Evolutionary conservation across 2,329 filamentous ascomycete species (phyloP), one percentile per base, ranked within the genome.

Genomic region (Orbilia quercus): DNA sequence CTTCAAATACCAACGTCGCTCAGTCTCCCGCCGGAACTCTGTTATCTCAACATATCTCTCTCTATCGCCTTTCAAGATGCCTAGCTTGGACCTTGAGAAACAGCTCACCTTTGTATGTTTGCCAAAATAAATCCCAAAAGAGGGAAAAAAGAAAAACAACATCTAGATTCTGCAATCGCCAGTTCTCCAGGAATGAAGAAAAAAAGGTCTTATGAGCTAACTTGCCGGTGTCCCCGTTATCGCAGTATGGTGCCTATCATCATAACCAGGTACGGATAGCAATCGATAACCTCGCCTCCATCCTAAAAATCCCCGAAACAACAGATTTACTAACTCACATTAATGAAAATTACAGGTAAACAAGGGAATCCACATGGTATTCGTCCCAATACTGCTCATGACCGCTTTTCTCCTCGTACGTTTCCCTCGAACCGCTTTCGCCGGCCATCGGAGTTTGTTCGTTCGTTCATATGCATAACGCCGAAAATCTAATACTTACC

Each of bases 231-330:
- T 62, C 11, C 70, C 47, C 11, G 53, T 53, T 47, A 59, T 75
- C 76, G 65, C 76, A 95, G 91, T 95, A 95, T 83, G 91, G 91
- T 80, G 86, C 90, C 70, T 94, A 95, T 80, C 91, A 95, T 81
- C 88, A 91, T 79, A 89, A 94, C 81, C 82, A 86, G 50, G 86
- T 77, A 75, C 60, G 47, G 23, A 40, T 40, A 54, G 23, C 7
- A 25, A 9, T 34, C 34, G 47, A 63, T 42, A 63, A 45, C 36
- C 7, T 34, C 23, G 36, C n/a, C n/a, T 38, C 48, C 14, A n/a
- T 23, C 34, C 53, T 65, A 63, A 64, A 76, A 76, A 72, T 75
- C 77, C 76, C 66, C 16, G 74, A 77, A 76, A 79, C 79, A 73
- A 80, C 76, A 65, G 60, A 65, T 66, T 63, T 25, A 54, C 18